These are phyloP conservation scores for Blastocystis sp. DNA, from an alignment of 352 stramenopile genomes.

Conservation along the genomic window DNA sequence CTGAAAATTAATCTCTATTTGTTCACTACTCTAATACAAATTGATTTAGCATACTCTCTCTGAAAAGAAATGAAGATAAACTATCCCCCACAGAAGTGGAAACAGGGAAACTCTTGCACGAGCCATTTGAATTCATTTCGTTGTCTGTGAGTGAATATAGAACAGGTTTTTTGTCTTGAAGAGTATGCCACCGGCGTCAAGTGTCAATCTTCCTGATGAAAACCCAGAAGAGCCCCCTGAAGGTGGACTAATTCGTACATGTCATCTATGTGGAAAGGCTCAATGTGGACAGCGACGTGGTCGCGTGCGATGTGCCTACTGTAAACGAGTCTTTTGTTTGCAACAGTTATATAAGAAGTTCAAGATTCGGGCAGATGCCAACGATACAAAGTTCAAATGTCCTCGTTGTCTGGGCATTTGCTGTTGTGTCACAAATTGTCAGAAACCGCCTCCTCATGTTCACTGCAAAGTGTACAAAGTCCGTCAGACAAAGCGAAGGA, in stretches of 20 bases:
- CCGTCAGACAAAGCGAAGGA: slow-evolving; percentile 50
- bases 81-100: neutral
- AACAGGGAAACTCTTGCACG: slow-evolving; percentile 3
- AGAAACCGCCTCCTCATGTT: slow-evolving; percentile 60
- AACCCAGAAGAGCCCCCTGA: neutral
- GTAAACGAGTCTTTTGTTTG: slow-evolving; percentile 62
- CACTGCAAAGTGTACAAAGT: slow-evolving; percentile 68
- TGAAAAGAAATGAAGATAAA: neutral
- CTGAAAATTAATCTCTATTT: slow-evolving; percentile 39
- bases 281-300: slow-evolving; percentile 62
- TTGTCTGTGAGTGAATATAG: too few species aligned
- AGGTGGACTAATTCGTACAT: slow-evolving; percentile 40
- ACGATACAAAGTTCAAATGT: slow-evolving; percentile 63
- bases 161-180: too few species aligned
- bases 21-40: neutral
- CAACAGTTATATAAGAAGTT: slow-evolving; percentile 68
- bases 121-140: neutral
- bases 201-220: neutral
- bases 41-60: neutral
- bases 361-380: slow-evolving; percentile 14
- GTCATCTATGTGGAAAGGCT: slow-evolving; percentile 67
- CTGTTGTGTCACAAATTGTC: slow-evolving; percentile 62
- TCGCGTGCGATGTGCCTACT: slow-evolving; percentile 57
- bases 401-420: slow-evolving; percentile 64
- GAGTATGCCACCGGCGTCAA: too few species aligned